These are phyloP conservation scores for Arthrobotrys sphaeroides DNA, from an alignment of 2,329 filamentous ascomycete species.

Conservation along the genomic window DNA sequence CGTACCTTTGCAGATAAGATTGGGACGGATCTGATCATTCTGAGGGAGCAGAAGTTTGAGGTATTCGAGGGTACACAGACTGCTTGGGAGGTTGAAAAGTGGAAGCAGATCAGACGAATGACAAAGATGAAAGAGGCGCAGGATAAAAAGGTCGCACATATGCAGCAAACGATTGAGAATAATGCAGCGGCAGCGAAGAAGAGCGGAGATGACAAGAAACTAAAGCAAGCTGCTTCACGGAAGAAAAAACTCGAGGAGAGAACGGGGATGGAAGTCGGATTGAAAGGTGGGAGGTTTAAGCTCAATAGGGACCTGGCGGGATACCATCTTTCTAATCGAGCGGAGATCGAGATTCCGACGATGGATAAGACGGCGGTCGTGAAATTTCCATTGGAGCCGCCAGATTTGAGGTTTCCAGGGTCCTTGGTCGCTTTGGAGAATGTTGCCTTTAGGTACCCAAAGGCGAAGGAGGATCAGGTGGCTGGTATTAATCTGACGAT, in stretches of 20 bases:
- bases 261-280: constrained; percentile 78
- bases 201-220: constrained; percentile 82
- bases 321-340: constrained; percentile 69
- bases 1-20: constrained; percentile 80
- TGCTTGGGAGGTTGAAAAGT: constrained; percentile 74
- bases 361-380: constrained; percentile 69
- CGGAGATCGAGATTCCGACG: constrained; percentile 75
- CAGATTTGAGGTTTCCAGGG: constrained; percentile 78
- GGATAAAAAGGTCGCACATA: constrained; percentile 80
- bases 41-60: constrained; percentile 75
- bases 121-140: constrained; percentile 82
- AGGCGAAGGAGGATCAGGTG: constrained; percentile 64
- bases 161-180: constrained; percentile 78
- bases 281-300: constrained; percentile 79
- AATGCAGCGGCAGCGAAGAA: constrained; percentile 79
- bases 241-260: constrained; percentile 86
- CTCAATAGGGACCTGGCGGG: constrained; percentile 77
- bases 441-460: constrained; percentile 72
- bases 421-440: constrained; percentile 77
- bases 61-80: constrained; percentile 80
- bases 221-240: constrained; percentile 83
- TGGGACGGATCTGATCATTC: constrained; percentile 77
- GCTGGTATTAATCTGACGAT: constrained; percentile 74
- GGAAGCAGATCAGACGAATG: constrained; percentile 74
- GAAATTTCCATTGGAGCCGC: constrained; percentile 63